These are phyloP conservation scores for Pseudogymnoascus sp. DNA, from an alignment of 2,329 filamentous ascomycete species.

Conservation along the genomic window DNA sequence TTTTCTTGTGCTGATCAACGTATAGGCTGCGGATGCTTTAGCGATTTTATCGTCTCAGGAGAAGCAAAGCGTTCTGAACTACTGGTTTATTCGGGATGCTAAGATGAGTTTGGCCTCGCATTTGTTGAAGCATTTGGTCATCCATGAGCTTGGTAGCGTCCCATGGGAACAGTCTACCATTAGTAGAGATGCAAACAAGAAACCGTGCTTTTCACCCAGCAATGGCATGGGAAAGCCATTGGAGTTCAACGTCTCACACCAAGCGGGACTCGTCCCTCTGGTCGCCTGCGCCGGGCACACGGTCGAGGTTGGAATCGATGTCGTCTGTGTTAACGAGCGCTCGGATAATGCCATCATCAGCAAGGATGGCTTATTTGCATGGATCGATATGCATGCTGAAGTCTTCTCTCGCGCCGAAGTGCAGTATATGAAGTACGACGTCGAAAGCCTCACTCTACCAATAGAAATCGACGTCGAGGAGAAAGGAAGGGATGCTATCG, in stretches of 20 bases:
- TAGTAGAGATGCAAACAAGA: constrained; percentile 43
- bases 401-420: constrained; percentile 60
- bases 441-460: constrained; percentile 25
- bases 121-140: constrained; percentile 65
- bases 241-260: constrained; percentile 69
- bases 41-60: constrained; percentile 48
- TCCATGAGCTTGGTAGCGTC: constrained; percentile 50
- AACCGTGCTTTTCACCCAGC: constrained; percentile 35
- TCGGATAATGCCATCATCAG: constrained; percentile 52
- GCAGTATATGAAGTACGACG: constrained; percentile 47
- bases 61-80: constrained; percentile 49
- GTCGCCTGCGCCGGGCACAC: constrained; percentile 38
- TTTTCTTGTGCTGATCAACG: neutral
- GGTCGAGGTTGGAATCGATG: constrained; percentile 59
- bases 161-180: constrained; percentile 55
- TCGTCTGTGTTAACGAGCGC: constrained; percentile 69
- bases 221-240: neutral
- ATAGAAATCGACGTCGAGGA: neutral
- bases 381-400: constrained; percentile 65
- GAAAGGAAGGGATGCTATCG: constrained; percentile 17
- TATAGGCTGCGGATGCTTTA: constrained; percentile 47
- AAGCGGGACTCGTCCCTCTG: constrained; percentile 66
- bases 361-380: constrained; percentile 55
- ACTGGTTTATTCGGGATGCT: constrained; percentile 63
- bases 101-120: constrained; percentile 67